Conservation (phyloP, 331 rosid genomes). For the Quercus tomentella region DNA sequence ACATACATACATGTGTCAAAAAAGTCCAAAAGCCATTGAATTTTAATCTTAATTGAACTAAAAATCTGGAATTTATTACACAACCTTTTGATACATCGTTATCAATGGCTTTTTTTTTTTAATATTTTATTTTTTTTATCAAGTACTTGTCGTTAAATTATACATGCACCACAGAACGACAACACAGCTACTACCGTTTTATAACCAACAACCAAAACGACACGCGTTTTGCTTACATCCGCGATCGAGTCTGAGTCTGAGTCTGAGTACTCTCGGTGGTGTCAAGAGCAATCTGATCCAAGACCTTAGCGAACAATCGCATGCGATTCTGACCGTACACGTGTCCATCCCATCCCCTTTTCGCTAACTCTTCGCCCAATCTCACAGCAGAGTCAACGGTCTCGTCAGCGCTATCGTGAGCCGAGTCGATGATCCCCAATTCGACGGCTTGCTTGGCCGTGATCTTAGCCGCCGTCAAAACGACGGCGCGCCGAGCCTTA, state of each 20-base stretch:
- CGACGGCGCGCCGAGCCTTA: slow-evolving; percentile 38
- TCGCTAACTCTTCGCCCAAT: slow-evolving; percentile 34
- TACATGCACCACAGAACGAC: too few relatives aligned
- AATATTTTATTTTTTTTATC: too few relatives aligned
- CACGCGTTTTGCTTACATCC: neutral
- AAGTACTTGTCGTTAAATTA: too few relatives aligned
- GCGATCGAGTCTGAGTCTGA: slow-evolving; percentile 4
- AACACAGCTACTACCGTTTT: too few relatives aligned
- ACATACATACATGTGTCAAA: too few relatives aligned
- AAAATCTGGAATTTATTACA: too few relatives aligned
- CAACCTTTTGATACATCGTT: too few relatives aligned
- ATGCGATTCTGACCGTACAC: slow-evolving; percentile 65
- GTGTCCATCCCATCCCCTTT: slow-evolving; percentile 64
- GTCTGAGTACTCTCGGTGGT: too few relatives aligned
- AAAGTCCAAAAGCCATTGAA: too few relatives aligned
- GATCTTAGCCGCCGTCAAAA: slow-evolving; percentile 60
- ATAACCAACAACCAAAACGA: too few relatives aligned
- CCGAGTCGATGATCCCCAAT: slow-evolving; percentile 60
- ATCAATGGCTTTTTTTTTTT: too few relatives aligned
- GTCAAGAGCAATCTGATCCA: slow-evolving; percentile 18
- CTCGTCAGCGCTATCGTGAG: slow-evolving; percentile 41
- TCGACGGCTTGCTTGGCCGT: slow-evolving; percentile 55
- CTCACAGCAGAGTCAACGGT: slow-evolving; percentile 53
- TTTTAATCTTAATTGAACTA: too few relatives aligned
- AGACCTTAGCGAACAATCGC: slow-evolving; percentile 26